Percentiles rank a stretch among this genome's conserved stretches.
Evolutionary conservation across 2,329 filamentous ascomycete species (phyloP).

Genomic region (Fusarium metavorans): DNA sequence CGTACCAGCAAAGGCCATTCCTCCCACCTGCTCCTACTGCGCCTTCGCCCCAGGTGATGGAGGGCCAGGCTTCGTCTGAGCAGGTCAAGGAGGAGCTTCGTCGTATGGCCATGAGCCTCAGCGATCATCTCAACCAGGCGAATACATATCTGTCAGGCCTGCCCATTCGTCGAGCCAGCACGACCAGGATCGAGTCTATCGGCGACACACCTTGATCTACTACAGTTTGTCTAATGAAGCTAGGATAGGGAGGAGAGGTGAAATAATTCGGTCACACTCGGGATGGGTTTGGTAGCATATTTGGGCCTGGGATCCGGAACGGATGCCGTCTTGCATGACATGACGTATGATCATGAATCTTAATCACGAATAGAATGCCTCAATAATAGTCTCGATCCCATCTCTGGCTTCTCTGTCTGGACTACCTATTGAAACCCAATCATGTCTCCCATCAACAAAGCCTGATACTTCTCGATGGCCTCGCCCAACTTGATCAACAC

Average conservation of each 20-base stretch:
- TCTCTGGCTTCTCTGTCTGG: not conserved
- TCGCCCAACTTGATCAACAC: constrained; percentile 83
- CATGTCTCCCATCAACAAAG: constrained; percentile 79
- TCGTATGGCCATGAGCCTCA: constrained; percentile 61
- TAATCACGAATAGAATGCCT: constrained; percentile 31
- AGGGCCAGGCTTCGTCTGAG: constrained; percentile 63
- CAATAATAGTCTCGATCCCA: not conserved
- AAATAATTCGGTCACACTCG: not conserved
- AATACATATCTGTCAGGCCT: constrained; percentile 59
- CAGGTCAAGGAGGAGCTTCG: constrained; percentile 66
- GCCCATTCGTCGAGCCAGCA: constrained; percentile 51
- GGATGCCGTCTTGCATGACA: constrained; percentile 9
- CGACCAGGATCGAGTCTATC: constrained; percentile 45
- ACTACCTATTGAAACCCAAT: constrained; percentile 53
- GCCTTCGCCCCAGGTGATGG: constrained; percentile 65
- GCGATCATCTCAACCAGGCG: constrained; percentile 61
- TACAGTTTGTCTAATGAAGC: not conserved
- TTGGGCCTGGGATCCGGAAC: not conserved
- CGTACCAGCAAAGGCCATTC: constrained; percentile 28
- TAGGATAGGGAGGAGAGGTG: not conserved
- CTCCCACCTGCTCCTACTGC: constrained; percentile 55
- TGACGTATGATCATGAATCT: constrained; percentile 21
- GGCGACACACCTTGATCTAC: constrained; percentile 35
- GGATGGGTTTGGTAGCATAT: not conserved
- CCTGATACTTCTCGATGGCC: constrained; percentile 84